A percentile compares a stretch with the other conserved stretches of the same genome.
Evolutionary conservation across 306 rosid species (phyloP).

Genomic region (Gynostemma pentaphyllum): DNA sequence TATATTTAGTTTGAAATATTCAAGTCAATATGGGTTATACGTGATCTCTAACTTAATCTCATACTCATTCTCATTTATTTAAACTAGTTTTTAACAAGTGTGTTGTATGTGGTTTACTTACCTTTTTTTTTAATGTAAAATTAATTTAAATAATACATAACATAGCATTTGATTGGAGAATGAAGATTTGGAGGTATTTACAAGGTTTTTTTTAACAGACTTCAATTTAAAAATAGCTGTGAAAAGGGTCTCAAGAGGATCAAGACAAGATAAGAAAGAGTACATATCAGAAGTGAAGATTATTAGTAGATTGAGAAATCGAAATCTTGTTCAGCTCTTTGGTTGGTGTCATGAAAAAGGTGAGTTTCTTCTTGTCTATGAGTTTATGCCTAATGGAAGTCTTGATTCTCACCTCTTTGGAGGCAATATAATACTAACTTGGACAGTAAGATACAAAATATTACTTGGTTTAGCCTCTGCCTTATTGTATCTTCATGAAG

Average conservation of each 20-base stretch:
- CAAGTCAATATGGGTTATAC: too few species aligned
- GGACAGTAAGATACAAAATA: constrained; percentile 11
- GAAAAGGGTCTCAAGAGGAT: constrained; percentile 23
- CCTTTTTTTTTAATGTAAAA: too few species aligned
- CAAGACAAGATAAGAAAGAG: constrained; percentile 29
- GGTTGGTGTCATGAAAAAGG: constrained; percentile 18
- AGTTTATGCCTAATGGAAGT: constrained; percentile 15
- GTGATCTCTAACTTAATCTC: too few species aligned
- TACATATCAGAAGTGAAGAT: constrained; percentile 22
- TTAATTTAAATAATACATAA: too few species aligned
- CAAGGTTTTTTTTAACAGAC: constrained; percentile 24
- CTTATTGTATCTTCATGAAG: constrained; percentile 15
- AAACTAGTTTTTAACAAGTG: too few species aligned
- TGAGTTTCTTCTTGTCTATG: constrained; percentile 12
- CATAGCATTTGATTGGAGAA: too few species aligned
- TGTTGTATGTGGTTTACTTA: too few species aligned
- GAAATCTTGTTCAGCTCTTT: constrained; percentile 11
- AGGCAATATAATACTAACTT: background rate
- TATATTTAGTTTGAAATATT: too few species aligned
- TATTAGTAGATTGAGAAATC: constrained; percentile 7
- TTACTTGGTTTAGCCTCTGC: constrained; percentile 10
- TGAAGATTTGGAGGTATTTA: constrained; percentile 46
- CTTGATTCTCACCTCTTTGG: constrained; percentile 8
- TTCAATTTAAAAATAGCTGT: constrained; percentile 21
- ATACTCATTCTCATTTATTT: too few species aligned